phyloP scores from a whole-genome alignment of 768 basidiomycete species.

The Suillus luteus region DNA sequence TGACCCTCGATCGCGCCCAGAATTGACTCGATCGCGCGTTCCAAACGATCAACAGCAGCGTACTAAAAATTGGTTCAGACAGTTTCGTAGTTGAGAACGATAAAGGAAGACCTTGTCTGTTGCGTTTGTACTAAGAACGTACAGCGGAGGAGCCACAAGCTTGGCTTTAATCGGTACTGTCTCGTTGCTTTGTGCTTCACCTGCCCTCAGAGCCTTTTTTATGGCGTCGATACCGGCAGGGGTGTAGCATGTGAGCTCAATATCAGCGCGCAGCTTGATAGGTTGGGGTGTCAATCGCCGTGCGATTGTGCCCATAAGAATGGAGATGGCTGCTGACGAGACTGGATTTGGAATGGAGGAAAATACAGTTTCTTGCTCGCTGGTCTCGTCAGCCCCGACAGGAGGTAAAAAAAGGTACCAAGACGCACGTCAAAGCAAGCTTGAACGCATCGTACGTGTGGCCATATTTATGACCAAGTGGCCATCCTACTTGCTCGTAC shows the following conservation, averaged over 20 bases:
- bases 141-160: slow-evolving; percentile 93
- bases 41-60: slow-evolving; percentile 89
- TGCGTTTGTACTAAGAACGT: slow-evolving; percentile 93
- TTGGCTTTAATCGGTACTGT: slow-evolving; percentile 96
- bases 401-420: not conserved
- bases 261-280: slow-evolving; percentile 97
- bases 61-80: slow-evolving; percentile 43
- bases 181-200: slow-evolving; percentile 85
- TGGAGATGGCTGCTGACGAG: slow-evolving; percentile 54
- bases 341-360: slow-evolving; percentile 61
- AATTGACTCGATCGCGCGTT: slow-evolving; percentile 91
- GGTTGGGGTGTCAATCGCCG: slow-evolving; percentile 96
- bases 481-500: slow-evolving; percentile 93
- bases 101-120: slow-evolving; percentile 78
- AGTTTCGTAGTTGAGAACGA: not conserved
- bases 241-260: slow-evolving; percentile 95
- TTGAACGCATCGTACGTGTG: slow-evolving; percentile 99
- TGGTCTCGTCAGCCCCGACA: slow-evolving; percentile 24
- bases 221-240: slow-evolving; percentile 97
- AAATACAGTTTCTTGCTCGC: slow-evolving; percentile 83
- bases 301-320: slow-evolving; percentile 84
- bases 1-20: slow-evolving; percentile 80
- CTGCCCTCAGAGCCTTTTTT: slow-evolving; percentile 85
- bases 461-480: slow-evolving; percentile 87
- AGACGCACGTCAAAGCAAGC: slow-evolving; percentile 84